phyloP scores from a whole-genome alignment of 768 basidiomycete genomes.

The Russula abietina region DNA sequence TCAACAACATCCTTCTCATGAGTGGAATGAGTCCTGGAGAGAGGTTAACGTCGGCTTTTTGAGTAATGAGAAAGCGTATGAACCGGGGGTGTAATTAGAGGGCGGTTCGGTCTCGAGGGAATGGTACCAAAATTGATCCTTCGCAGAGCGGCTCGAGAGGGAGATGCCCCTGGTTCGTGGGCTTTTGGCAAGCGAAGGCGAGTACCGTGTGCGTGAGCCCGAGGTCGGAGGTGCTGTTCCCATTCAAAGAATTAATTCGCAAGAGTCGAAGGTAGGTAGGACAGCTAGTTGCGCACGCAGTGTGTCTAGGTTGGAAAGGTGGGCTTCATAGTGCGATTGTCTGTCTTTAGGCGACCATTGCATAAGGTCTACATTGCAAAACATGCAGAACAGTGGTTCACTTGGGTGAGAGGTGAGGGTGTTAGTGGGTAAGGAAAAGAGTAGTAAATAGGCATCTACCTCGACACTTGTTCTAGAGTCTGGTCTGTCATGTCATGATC shows the following conservation, averaged over 20 bases:
- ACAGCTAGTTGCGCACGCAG: constrained; percentile 6
- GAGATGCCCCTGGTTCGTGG: neutral
- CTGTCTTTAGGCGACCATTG: constrained; percentile 37
- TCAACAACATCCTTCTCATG: constrained; percentile 49
- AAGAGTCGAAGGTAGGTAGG: neutral
- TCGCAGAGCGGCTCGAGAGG: neutral
- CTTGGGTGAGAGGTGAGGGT: constrained; percentile 20
- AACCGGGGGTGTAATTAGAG: constrained; percentile 60
- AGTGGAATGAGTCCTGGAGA: constrained; percentile 57
- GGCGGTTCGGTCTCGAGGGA: constrained; percentile 41
- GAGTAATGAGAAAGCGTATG: neutral
- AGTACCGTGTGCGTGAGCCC: neutral
- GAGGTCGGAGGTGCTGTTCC: constrained; percentile 8
- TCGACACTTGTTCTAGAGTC: too few species aligned
- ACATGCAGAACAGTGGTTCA: constrained; percentile 37
- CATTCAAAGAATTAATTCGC: neutral
- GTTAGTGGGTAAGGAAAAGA: neutral
- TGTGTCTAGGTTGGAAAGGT: constrained; percentile 33
- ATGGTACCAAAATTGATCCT: constrained; percentile 64
- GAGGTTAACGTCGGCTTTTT: neutral
- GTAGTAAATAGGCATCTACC: neutral
- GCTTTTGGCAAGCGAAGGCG: neutral
- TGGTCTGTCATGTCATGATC: too few species aligned
- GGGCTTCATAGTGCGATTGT: constrained; percentile 50
- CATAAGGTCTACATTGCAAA: constrained; percentile 45